Evolutionary conservation across 768 basidiomycete genomes (phyloP).

Genomic region (Phylloporus arenicola): DNA sequence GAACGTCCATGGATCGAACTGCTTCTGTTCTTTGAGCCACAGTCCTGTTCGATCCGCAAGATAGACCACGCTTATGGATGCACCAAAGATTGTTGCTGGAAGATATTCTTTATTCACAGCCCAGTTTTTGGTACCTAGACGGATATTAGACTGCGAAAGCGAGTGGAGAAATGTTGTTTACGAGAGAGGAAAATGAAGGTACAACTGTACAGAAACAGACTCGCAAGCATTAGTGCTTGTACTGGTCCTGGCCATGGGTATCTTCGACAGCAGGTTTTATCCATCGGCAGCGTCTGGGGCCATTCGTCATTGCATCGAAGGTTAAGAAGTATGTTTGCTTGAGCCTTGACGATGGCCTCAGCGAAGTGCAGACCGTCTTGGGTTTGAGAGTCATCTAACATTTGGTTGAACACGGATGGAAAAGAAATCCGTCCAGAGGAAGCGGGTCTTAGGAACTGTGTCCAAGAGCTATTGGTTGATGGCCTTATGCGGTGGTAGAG

Average conservation of each 20-base stretch:
- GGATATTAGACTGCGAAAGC: constrained; percentile 13
- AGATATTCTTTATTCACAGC: constrained; percentile 12
- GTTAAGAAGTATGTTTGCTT: constrained; percentile 77
- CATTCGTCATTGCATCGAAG: constrained; percentile 71
- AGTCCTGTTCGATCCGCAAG: constrained; percentile 79
- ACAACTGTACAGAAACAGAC: constrained; percentile 50
- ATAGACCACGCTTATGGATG: constrained; percentile 63
- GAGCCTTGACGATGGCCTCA: constrained; percentile 52
- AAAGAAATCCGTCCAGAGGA: constrained; percentile 44
- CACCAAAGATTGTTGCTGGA: constrained; percentile 58
- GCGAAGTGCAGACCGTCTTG: constrained; percentile 84
- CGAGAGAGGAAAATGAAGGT: constrained; percentile 35
- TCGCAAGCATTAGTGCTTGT: constrained; percentile 48
- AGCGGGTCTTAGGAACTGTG: constrained; percentile 21
- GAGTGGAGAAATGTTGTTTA: constrained; percentile 10
- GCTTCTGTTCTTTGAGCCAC: constrained; percentile 89
- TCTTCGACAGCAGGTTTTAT: constrained; percentile 75
- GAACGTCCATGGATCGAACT: constrained; percentile 68
- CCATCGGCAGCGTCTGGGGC: constrained; percentile 56
- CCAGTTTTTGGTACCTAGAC: constrained; percentile 17
- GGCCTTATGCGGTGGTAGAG: constrained; percentile 61
- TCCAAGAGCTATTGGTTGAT: constrained; percentile 26
- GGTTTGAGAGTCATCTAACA: constrained; percentile 70
- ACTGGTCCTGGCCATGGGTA: constrained; percentile 63
- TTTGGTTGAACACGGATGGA: constrained; percentile 74